Evolutionary conservation across 495 filamentous ascomycete genomes (phyloP).

Genomic region (Pyrenula massariospora): DNA sequence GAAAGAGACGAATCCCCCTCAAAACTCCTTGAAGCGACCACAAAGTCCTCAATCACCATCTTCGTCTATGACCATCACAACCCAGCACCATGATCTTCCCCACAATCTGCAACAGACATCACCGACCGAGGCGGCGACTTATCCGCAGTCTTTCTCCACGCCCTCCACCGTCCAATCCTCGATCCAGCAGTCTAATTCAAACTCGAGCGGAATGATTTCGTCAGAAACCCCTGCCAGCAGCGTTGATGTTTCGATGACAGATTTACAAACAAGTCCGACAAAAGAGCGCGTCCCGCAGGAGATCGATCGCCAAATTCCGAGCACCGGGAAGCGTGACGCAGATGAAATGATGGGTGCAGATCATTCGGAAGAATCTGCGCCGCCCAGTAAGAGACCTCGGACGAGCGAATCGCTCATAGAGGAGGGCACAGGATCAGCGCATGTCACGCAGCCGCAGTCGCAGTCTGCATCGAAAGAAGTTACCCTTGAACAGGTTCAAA

Average conservation of each 20-base stretch:
- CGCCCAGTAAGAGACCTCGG: conserved; percentile 8
- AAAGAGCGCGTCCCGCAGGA: conserved; percentile 11
- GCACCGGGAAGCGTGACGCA: conserved; percentile 3
- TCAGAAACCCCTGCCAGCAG: conserved; percentile 36
- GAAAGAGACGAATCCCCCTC: conserved; percentile 24
- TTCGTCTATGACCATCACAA: conserved; percentile 42
- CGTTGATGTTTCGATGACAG: conserved; percentile 24
- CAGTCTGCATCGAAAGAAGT: conserved; percentile 11
- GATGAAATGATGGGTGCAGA: neutral
- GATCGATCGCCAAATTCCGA: conserved; percentile 20
- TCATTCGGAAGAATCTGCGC: neutral
- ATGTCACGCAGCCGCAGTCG: conserved; percentile 4
- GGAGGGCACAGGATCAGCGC: conserved; percentile 8
- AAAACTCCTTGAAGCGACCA: conserved; percentile 21
- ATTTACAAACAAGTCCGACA: conserved; percentile 9
- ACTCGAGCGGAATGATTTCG: conserved; percentile 26
- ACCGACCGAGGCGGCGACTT: conserved; percentile 30
- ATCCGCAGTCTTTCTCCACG: conserved; percentile 30
- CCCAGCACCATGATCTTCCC: conserved; percentile 35
- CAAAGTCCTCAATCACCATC: conserved; percentile 36
- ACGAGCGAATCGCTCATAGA: conserved; percentile 28
- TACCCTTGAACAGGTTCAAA: conserved; percentile 32
- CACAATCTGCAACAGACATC: conserved; percentile 33
- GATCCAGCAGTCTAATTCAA: conserved; percentile 26
- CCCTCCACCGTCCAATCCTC: conserved; percentile 36